Percentiles rank a stretch among this genome's conserved stretches.
These are phyloP conservation scores for Leptographium radiaticola DNA, from an alignment of 2,329 filamentous ascomycete genomes.

Conservation along the genomic window DNA sequence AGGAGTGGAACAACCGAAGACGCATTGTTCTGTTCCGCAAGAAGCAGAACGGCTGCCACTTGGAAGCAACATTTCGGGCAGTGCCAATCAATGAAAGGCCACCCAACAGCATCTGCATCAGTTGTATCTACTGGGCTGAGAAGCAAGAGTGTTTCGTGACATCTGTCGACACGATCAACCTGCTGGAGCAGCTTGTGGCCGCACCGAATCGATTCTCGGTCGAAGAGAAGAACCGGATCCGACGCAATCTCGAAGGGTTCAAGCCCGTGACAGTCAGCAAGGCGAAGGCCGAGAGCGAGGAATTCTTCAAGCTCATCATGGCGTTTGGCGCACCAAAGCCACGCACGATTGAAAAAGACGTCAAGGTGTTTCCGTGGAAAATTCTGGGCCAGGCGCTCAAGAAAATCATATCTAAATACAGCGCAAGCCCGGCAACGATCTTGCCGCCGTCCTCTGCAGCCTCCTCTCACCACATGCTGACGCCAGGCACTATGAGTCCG, in stretches of 20 bases:
- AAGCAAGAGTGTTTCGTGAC: constrained; percentile 87
- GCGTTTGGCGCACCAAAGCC: constrained; percentile 90
- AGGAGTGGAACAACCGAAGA: constrained; percentile 67
- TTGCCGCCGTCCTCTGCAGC: constrained; percentile 14
- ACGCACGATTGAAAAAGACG: constrained; percentile 96
- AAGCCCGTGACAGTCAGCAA: constrained; percentile 89
- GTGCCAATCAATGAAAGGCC: constrained; percentile 68
- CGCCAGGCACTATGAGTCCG: constrained; percentile 21
- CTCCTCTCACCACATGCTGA: constrained; percentile 25
- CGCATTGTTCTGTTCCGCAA: constrained; percentile 83
- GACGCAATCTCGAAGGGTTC: constrained; percentile 90
- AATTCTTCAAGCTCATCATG: constrained; percentile 99
- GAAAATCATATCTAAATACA: constrained; percentile 98
- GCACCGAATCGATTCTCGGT: constrained; percentile 69
- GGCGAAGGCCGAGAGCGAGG: constrained; percentile 79
- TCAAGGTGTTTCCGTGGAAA: constrained; percentile 98
- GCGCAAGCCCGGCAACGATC: constrained; percentile 31
- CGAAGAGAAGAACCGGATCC: constrained; percentile 96
- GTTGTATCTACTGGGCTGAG: constrained; percentile 94
- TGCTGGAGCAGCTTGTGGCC: constrained; percentile 84
- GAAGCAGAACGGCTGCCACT: constrained; percentile 66
- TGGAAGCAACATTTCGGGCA: constrained; percentile 67
- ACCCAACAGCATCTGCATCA: constrained; percentile 82
- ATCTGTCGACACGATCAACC: constrained; percentile 88
- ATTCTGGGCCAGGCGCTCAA: constrained; percentile 75